Evolutionary conservation across 225 moss, liverwort and hornwort species (phyloP).

Genomic region (Lunularia cruciata): DNA sequence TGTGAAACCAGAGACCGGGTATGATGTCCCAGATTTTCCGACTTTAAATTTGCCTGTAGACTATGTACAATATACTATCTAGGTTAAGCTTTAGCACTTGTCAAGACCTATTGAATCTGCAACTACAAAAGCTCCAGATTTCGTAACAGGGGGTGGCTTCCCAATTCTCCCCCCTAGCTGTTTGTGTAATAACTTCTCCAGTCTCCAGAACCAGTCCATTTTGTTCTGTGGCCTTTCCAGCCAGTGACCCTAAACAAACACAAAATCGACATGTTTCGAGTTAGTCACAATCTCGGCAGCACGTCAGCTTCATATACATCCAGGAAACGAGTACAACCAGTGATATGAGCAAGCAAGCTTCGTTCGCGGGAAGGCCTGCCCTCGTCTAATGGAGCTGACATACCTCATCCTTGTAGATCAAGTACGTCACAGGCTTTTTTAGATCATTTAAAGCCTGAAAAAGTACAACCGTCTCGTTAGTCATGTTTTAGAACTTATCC

Average conservation of each 20-base stretch:
- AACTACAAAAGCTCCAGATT: constrained; percentile 39
- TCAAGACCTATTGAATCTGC: constrained; percentile 42
- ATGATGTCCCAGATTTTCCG: no score
- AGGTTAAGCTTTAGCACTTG: neutral
- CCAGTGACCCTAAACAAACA: constrained; percentile 56
- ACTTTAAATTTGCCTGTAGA: neutral
- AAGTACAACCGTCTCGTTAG: neutral
- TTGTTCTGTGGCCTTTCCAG: constrained; percentile 68
- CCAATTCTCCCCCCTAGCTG: constrained; percentile 61
- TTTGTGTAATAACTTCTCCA: constrained; percentile 59
- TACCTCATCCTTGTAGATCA: constrained; percentile 78
- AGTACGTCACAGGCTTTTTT: constrained; percentile 57
- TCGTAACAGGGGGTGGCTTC: constrained; percentile 36
- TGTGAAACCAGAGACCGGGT: no score
- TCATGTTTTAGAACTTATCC: no score
- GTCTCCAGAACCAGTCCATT: constrained; percentile 68
- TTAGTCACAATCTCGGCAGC: no score
- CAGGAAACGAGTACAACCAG: no score
- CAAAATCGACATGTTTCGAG: neutral
- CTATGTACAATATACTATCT: neutral
- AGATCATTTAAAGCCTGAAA: constrained; percentile 52
- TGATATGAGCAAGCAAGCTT: no score
- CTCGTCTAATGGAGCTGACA: neutral
- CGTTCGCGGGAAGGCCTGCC: no score
- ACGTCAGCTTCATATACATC: neutral